phyloP scores from a whole-genome alignment of 208 protist species.

The Phytomonas sp. region DNA sequence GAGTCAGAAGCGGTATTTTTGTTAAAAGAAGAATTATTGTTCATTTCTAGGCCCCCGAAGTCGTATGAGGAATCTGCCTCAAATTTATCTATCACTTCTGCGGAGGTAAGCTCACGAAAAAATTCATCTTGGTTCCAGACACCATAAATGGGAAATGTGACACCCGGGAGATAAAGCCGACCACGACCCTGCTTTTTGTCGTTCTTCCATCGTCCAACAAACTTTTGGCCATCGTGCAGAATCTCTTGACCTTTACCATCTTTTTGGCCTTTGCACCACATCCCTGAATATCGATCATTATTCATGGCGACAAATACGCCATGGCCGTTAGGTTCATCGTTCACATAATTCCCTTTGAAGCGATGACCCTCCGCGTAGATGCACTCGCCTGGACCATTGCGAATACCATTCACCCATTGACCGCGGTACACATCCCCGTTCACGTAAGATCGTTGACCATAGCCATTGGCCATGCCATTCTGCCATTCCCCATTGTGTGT shows the following conservation, averaged over 20 bases:
- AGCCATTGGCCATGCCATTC: constrained; percentile 45
- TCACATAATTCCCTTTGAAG: constrained; percentile 72
- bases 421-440: constrained; percentile 78
- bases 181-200: constrained; percentile 60
- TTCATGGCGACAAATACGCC: constrained; percentile 51
- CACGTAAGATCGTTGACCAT: constrained; percentile 60
- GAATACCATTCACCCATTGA: constrained; percentile 45
- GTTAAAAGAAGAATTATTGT: no score
- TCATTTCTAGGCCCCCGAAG: constrained; percentile 17
- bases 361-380: constrained; percentile 44
- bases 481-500: constrained; percentile 71
- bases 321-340: constrained; percentile 51
- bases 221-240: constrained; percentile 51
- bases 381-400: constrained; percentile 50
- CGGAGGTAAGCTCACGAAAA: constrained; percentile 47
- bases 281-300: constrained; percentile 55
- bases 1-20: no score
- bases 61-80: constrained; percentile 26
- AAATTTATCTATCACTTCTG: constrained; percentile 28
- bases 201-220: constrained; percentile 49
- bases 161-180: constrained; percentile 39
- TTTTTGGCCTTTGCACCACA: constrained; percentile 46
- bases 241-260: constrained; percentile 55
- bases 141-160: constrained; percentile 35
- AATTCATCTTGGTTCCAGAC: constrained; percentile 64